These are phyloP conservation scores for Teratosphaeria gauchensis DNA, from an alignment of 2,329 filamentous ascomycete genomes.

Conservation along the genomic window DNA sequence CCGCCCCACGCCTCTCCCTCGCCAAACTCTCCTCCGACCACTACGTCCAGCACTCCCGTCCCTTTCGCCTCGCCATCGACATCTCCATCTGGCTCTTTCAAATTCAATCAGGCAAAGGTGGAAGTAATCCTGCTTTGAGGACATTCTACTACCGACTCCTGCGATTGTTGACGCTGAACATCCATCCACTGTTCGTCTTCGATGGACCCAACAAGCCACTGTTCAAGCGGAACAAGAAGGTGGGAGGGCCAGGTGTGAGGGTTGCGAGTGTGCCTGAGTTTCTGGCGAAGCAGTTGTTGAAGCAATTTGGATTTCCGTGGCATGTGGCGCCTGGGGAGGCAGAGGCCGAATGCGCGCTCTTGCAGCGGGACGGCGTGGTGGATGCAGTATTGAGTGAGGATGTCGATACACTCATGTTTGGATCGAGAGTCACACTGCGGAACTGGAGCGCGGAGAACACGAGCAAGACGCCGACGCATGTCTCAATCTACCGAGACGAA, in stretches of 20 bases:
- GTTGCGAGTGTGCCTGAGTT: conserved; percentile 60
- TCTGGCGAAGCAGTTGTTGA: conserved; percentile 73
- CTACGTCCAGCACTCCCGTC: conserved; percentile 58
- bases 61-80: conserved; percentile 81
- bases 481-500: conserved; percentile 65
- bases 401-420: conserved; percentile 97
- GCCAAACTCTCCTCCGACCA: conserved; percentile 73
- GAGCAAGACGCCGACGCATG: conserved; percentile 66
- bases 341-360: conserved; percentile 84
- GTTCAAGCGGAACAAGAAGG: conserved; percentile 78
- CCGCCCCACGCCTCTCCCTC: conserved; percentile 68
- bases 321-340: conserved; percentile 91
- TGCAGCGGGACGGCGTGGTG: conserved; percentile 73
- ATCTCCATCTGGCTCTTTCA: conserved; percentile 98
- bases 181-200: conserved; percentile 83
- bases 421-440: conserved; percentile 65
- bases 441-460: conserved; percentile 67
- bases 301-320: conserved; percentile 71
- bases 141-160: conserved; percentile 88
- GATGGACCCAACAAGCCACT: conserved; percentile 76
- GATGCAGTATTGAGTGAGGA: conserved; percentile 94
- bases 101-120: conserved; percentile 72
- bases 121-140: conserved; percentile 78
- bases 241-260: conserved; percentile 47
- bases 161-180: conserved; percentile 63